Evolutionary conservation across 768 basidiomycete species (phyloP).

Genomic region (Leccinum rimulosum): DNA sequence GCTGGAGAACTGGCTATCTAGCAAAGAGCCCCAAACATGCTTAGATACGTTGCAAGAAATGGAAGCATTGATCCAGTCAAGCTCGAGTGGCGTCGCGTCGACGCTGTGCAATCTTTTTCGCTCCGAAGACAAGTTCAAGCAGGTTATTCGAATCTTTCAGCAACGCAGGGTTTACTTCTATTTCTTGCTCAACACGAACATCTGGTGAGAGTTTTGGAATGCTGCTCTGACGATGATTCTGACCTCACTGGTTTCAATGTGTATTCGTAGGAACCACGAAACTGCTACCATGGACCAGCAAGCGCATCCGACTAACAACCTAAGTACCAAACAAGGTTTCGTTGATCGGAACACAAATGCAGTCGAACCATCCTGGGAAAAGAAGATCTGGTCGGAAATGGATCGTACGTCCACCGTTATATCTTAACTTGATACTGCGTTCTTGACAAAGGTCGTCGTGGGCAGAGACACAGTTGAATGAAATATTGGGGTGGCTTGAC

Average conservation of each 20-base stretch:
- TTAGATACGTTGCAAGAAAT: no score
- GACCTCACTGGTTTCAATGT: neutral
- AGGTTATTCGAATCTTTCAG: neutral
- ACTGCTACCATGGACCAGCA: neutral
- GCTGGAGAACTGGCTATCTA: neutral
- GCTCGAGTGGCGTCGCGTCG: no score
- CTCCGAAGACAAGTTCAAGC: neutral
- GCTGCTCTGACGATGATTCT: neutral
- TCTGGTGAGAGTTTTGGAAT: neutral
- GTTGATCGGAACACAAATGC: neutral
- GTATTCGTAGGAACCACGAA: neutral
- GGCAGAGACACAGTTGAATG: neutral
- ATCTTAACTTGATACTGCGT: neutral
- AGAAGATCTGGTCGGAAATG: neutral
- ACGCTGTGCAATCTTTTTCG: no score
- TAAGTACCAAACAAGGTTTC: neutral
- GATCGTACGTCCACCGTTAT: neutral
- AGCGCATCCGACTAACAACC: no score
- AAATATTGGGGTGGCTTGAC: neutral
- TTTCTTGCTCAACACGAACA: neutral
- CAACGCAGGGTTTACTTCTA: neutral
- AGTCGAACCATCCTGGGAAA: neutral
- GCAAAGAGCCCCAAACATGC: neutral
- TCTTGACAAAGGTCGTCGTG: neutral
- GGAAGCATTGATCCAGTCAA: no score